Evolutionary conservation across 2,329 filamentous ascomycete species (phyloP), one percentile per base, ranked within the genome.

Genomic region (Pyricularia grisea): DNA sequence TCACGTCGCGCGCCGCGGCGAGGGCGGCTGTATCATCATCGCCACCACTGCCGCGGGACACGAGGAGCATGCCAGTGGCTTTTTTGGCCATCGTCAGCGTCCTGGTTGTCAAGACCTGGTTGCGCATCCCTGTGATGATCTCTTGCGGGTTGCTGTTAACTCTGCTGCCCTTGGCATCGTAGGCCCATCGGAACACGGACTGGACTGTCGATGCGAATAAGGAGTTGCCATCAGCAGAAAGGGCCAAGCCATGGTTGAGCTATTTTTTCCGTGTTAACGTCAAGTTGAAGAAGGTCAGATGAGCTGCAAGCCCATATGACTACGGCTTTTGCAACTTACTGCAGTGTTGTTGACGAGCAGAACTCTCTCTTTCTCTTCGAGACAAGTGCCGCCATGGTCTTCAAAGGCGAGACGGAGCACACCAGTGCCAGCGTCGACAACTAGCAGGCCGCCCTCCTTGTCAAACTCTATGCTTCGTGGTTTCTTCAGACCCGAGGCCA

Each of bases 91-190:
- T 78, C 65, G 90, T 79, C 2, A 92, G 79, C 0, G 89, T 91
- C 31, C 89, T 82, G 1, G 88, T 89, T 1, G 81, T 83, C 72
- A 91, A 88, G 58, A 86, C 88, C n/a, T 79, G 78, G 58, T 74
- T 74, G 60, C 70, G 69, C 0, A 82, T 84, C 14, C 81, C 82
- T 67, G 85, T 84, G 3, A 90, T 79, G 70, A 85, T 85, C 2
- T 80, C 82, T 67, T 79, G 80, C 30, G 79, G 79, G 4, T 71
- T 68, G 9, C 75, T 74, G 42, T 61, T 71, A 55, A 84, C 82
- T 1, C 81, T 84, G 27, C 82, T 82, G 1, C 77, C 75, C 0
- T 73, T 72, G 2, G 84, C 78, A 75, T 90, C 81, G 73, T 92
- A 92, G 31, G 79, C 75, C 84, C 87, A 92, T 1, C 85, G 79